phyloP scores from a whole-genome alignment of 1,284 basidiomycete species.

The Macrocystidia cucumis region DNA sequence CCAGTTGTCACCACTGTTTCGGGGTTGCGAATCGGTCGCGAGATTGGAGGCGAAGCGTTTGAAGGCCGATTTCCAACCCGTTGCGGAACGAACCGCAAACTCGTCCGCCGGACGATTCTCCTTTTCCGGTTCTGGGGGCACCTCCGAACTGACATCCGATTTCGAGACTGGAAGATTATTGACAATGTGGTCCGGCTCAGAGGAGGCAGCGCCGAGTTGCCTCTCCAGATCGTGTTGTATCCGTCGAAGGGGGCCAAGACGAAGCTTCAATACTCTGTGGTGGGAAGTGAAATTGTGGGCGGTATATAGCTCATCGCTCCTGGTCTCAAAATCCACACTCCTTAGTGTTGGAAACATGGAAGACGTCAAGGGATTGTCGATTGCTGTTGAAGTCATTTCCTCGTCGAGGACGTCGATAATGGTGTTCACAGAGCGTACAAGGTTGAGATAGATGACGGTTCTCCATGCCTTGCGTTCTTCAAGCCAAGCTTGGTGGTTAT shows the following conservation, averaged over 20 bases:
- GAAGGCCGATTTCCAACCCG: slow-evolving; percentile 55
- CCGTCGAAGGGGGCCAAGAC: slow-evolving; percentile 47
- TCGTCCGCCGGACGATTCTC: slow-evolving; percentile 31
- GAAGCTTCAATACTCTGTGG: slow-evolving; percentile 49
- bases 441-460: slow-evolving; percentile 63
- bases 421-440: slow-evolving; percentile 58
- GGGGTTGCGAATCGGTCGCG: slow-evolving; percentile 18
- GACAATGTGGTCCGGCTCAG: too few relatives aligned
- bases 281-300: slow-evolving; percentile 49
- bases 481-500: slow-evolving; percentile 57
- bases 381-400: slow-evolving; percentile 38
- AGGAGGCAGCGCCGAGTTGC: slow-evolving; percentile 47
- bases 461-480: slow-evolving; percentile 67
- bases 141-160: slow-evolving; percentile 24
- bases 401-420: slow-evolving; percentile 49
- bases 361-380: slow-evolving; percentile 14
- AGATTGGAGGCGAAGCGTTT: slow-evolving; percentile 38
- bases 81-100: slow-evolving; percentile 49
- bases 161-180: too few relatives aligned
- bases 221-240: slow-evolving; percentile 55
- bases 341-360: too few relatives aligned
- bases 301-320: slow-evolving; percentile 22
- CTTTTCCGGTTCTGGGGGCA: slow-evolving; percentile 20
- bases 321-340: slow-evolving; percentile 27
- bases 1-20: slow-evolving; percentile 29